These are phyloP conservation scores for Colletotrichum echinochloae DNA, from an alignment of 2,329 filamentous ascomycete species.

Conservation along the genomic window DNA sequence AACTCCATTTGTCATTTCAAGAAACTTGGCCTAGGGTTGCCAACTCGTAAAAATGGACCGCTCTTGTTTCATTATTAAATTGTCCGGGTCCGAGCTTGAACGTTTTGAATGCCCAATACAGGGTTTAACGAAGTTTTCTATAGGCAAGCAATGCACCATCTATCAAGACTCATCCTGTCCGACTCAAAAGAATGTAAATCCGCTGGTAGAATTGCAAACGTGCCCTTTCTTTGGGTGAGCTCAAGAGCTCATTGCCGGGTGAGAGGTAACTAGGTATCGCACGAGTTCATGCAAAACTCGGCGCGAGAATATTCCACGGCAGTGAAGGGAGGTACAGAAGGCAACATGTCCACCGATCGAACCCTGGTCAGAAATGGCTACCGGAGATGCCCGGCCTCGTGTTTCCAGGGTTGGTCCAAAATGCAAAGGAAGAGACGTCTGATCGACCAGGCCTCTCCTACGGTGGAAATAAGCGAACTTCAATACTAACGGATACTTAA, in stretches of 20 bases:
- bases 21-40: neutral
- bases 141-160: neutral
- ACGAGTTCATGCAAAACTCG: neutral
- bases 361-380: neutral
- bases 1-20: neutral
- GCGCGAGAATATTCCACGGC: neutral
- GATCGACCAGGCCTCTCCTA: neutral
- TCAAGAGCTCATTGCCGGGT: neutral
- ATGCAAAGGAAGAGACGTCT: neutral
- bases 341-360: neutral
- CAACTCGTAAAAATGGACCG: neutral
- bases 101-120: neutral
- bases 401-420: neutral
- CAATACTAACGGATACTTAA: neutral
- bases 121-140: neutral
- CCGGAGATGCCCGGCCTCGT: too few relatives aligned
- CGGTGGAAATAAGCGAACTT: neutral
- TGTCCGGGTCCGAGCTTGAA: neutral
- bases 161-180: neutral
- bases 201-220: neutral
- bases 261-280: neutral
- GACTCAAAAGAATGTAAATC: neutral
- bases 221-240: neutral
- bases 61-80: neutral
- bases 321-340: neutral